phyloP scores from a whole-genome alignment of 2,329 filamentous ascomycete genomes.

The Microcera coccophila region DNA sequence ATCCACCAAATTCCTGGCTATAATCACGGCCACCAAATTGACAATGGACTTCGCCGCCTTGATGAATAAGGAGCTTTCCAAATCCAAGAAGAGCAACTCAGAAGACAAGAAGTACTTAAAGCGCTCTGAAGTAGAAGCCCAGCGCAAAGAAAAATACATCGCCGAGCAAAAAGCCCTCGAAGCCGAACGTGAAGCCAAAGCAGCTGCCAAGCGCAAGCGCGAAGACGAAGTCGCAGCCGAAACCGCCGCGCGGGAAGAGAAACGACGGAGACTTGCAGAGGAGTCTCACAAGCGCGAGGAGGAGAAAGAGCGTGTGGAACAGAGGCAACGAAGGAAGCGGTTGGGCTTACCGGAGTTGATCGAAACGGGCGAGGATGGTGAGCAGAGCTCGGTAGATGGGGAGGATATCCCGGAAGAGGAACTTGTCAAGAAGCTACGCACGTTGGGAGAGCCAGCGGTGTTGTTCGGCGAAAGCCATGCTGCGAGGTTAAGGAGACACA shows the following conservation, averaged over 20 bases:
- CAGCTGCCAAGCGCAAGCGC: slow-evolving; percentile 76
- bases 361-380: slow-evolving; percentile 36
- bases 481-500: slow-evolving; percentile 66
- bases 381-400: slow-evolving; percentile 41
- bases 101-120: slow-evolving; percentile 72
- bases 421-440: slow-evolving; percentile 63
- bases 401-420: slow-evolving; percentile 70
- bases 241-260: slow-evolving; percentile 70
- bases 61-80: slow-evolving; percentile 89
- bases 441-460: slow-evolving; percentile 65
- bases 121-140: slow-evolving; percentile 79
- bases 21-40: too few species aligned
- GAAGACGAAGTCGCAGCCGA: slow-evolving; percentile 80
- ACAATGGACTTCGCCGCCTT: slow-evolving; percentile 92
- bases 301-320: slow-evolving; percentile 69
- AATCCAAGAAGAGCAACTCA: slow-evolving; percentile 57
- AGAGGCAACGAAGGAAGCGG: slow-evolving; percentile 67
- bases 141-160: slow-evolving; percentile 73
- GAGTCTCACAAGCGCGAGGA: slow-evolving; percentile 68
- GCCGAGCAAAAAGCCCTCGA: slow-evolving; percentile 76
- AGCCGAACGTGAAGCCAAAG: slow-evolving; percentile 63
- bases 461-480: slow-evolving; percentile 80
- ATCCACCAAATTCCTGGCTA: too few species aligned
- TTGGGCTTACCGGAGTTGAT: slow-evolving; percentile 75
- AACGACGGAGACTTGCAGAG: slow-evolving; percentile 74